Evolutionary conservation across 2,329 filamentous ascomycete species (phyloP), one percentile per base, ranked within the genome.

Genomic region (Trichoderma guizhouense): DNA sequence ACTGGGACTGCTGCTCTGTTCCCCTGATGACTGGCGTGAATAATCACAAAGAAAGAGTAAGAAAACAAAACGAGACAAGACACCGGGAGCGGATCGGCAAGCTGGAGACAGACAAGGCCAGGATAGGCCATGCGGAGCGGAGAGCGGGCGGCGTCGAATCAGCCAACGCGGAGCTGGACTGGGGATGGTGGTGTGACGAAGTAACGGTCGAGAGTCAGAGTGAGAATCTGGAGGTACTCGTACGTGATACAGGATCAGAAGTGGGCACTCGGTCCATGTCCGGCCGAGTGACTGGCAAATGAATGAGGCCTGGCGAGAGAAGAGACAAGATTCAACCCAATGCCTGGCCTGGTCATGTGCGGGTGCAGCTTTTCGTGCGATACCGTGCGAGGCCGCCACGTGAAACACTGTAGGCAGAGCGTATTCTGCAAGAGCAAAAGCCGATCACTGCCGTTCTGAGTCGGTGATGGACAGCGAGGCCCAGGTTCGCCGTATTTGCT

Each of bases 401-500:
- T 1, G 3, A 6, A 6, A 14, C 21, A 69, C 66, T 53, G 66
- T 69, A 18, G 21, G 11, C 21, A 11, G 15, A 21, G 28, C 66
- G 64, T 58, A 58, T 53, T 36, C 43, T 9, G n/a, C 28, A 60
- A 26, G 21, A 30, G 66, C n/a, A 60, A 32, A 43, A 43, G 66
- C 36, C 66, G 66, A 69, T 69, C 66, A 62, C 66, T 69, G 57
- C 66, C 66, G 28, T 51, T 69, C 57, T 69, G 39, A 69, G 66
- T n/a, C 36, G 60, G 39, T 32, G 36, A 68, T 30, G 64, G 64
- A 24, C 53, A 68, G 36, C 32, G 28, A 28, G 24, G 14, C 7
- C 55, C 24, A 58, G 32, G 34, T 60, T 68, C 36, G 53, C 55
- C 65, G 55, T 53, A 65, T 51, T 53, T 21, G 36, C 39, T 65